Base-by-base conservation (phyloP, 139 green algal genomes). In the Tetratostichococcus sp. region DNA sequence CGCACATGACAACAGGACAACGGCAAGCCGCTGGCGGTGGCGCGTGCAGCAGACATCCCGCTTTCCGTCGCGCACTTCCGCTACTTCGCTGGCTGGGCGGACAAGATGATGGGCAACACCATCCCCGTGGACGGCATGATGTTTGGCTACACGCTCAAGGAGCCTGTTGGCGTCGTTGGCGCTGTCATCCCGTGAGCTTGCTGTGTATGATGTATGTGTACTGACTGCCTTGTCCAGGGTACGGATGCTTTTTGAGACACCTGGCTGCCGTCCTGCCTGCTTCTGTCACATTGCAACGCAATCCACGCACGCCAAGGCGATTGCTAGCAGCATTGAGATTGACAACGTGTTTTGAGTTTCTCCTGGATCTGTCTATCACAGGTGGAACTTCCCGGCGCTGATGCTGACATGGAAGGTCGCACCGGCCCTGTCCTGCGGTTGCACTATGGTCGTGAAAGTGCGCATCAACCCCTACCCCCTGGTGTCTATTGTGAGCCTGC, bases 21-120 rank as follows among this genome's bases (percentile, higher is more conserved):
- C 30, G 88, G 88, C 69, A 93, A 93, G 80, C 84, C 86, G 31
- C 35, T 86, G 43, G 57, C 39, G 2, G 66, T 78, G 32, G 75
- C 71, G 58, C 76, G 74, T 3, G 72, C 58, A 30, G 77, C 72
- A 39, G 81, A 91, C 69, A 73, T 90, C 39, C 86, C 86, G 0
- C 68, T 85, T 4, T 73, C 82, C 2, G 65, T 72, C 30, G 50
- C 50, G 50, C 50, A 62, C 50, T 62, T 62, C 19, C 50, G 50
- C 11, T 93, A 89, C 79, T 93, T 79, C 80, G 83, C 82, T 0
- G 85, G 88, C n/a, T 89, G 68, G 80, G 85, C 85, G 28, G 89
- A 93, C 81, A 93, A 93, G 80, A 90, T 93, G 43, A 69, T 85
- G 31, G 88, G 88, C 65, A 84, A 87, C 73, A 89, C 83, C 67